Evolutionary conservation across 1,139 yeast species (phyloP), one percentile per base, ranked within the genome.

Genomic region (Taphrina deformans): DNA sequence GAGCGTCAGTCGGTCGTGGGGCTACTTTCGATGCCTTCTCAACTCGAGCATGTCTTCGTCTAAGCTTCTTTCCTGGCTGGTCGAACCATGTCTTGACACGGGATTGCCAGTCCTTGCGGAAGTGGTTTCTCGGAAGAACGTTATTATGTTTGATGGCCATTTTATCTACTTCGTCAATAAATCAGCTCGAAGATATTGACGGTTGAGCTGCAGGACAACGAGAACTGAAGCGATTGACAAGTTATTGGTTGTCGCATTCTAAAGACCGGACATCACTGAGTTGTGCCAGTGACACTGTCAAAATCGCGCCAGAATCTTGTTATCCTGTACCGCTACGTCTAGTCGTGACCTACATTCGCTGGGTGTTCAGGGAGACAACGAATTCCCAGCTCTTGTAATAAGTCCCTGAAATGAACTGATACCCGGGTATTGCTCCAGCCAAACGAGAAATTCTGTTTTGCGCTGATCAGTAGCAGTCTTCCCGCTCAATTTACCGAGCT

Each of bases 61-160:
- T 85, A 78, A 84, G 92, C 88, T 93, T 93, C 88, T 91, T 90
- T 81, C 98, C 98, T 78, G 98, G 96, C 85, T 93, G 98, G 92
- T 92, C 97, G 79, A 92, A 88, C 91, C 93, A 97, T 77, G 90
- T 96, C 82, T 85, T 89, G 86, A 93, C 99, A 81, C 99, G 90
- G 83, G 89, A 96, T 85, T 93, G 98, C 99, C 99, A 93, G 96
- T 91, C 93, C 89, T 93, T 93, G 86, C 95, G 87, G 90, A 89
- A 89, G 85, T 89, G 96, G 84, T 88, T 88, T 86, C 88, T 88
- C 29, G 69, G 69, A 44, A 67, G 60, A 62, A 63, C 62, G 48
- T 64, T 65, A 50, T 67, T 67, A 84, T 87, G 66, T 35, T 65
- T 59, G 61, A 66, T 65, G 21, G 68, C 65, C 68, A 59, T 66